phyloP scores from a whole-genome alignment of 352 stramenopile species.

The Phytopythium mirpurense region DNA sequence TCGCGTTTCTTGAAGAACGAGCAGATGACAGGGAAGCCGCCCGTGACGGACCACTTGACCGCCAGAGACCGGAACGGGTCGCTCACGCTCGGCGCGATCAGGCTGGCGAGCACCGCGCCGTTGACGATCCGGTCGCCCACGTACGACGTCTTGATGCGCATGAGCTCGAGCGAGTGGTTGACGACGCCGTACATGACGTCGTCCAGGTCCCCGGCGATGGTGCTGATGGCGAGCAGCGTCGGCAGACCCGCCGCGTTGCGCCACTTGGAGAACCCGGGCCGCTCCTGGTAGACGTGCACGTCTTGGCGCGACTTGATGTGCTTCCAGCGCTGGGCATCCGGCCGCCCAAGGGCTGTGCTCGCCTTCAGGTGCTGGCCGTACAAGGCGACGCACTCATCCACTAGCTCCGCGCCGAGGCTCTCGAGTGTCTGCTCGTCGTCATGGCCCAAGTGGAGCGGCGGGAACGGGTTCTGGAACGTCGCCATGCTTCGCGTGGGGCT shows the following conservation, averaged over 20 bases:
- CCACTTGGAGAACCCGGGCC: slow-evolving; percentile 4
- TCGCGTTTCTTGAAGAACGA: slow-evolving; percentile 50
- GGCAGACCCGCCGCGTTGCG: slow-evolving; percentile 13
- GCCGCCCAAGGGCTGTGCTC: slow-evolving; percentile 12
- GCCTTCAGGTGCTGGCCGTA: slow-evolving; percentile 8
- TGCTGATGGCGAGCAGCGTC: slow-evolving; percentile 34
- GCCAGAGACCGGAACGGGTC: slow-evolving; percentile 41
- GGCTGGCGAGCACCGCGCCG: slow-evolving; percentile 32
- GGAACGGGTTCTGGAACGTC: slow-evolving; percentile 13
- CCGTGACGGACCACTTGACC: slow-evolving; percentile 58
- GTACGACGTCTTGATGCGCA: slow-evolving; percentile 52
- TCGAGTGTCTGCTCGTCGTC: slow-evolving; percentile 8
- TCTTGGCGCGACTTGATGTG: slow-evolving; percentile 19
- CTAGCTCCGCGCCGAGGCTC: slow-evolving; percentile 3
- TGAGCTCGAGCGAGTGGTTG: slow-evolving; percentile 33
- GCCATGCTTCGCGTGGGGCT: slow-evolving; percentile 3
- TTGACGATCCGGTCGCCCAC: slow-evolving; percentile 45
- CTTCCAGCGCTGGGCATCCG: slow-evolving; percentile 27
- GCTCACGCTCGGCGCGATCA: slow-evolving; percentile 26
- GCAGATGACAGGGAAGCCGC: slow-evolving; percentile 26
- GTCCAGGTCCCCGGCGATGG: slow-evolving; percentile 30
- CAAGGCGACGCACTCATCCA: slow-evolving; percentile 8
- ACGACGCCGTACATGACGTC: slow-evolving; percentile 50
- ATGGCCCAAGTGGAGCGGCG: slow-evolving; percentile 4
- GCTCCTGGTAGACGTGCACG: slow-evolving; percentile 24